Evolutionary conservation across 2,329 filamentous ascomycete genomes (phyloP).

Genomic region (Seiridium cupressi): DNA sequence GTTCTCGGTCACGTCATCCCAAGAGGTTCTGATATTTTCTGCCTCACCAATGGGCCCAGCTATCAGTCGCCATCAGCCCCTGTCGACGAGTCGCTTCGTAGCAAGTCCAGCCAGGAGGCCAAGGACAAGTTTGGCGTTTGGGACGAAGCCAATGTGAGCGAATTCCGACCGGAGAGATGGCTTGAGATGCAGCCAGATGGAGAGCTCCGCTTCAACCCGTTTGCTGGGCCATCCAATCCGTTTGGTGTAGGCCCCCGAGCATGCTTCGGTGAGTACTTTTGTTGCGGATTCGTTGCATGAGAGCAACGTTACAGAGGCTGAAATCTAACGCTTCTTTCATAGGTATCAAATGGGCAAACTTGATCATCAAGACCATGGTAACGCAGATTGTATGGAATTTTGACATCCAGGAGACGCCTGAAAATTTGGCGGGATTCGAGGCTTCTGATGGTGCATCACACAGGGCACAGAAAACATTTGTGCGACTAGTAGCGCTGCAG

Average conservation of each 20-base stretch:
- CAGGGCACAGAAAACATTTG: neutral
- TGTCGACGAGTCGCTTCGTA: slow-evolving; percentile 9
- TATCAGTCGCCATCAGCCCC: slow-evolving; percentile 13
- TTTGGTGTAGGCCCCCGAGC: slow-evolving; percentile 15
- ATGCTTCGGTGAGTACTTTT: slow-evolving; percentile 16
- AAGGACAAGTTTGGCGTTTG: slow-evolving; percentile 8
- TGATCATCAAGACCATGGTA: slow-evolving; percentile 13
- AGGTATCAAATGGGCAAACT: too few species aligned
- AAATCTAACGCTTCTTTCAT: too few species aligned
- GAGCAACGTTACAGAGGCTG: too few species aligned
- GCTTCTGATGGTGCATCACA: slow-evolving; percentile 15
- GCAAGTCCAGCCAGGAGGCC: neutral
- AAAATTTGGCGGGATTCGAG: slow-evolving; percentile 19
- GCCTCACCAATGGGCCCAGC: slow-evolving; percentile 14
- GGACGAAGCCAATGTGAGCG: slow-evolving; percentile 11
- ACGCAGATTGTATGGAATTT: slow-evolving; percentile 16
- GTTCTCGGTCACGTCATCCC: slow-evolving; percentile 24
- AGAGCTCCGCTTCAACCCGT: slow-evolving; percentile 7
- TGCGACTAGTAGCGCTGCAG: too few species aligned
- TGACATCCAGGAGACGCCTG: slow-evolving; percentile 9
- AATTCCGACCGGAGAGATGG: slow-evolving; percentile 18
- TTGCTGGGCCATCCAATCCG: slow-evolving; percentile 13
- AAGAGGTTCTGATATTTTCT: slow-evolving; percentile 20
- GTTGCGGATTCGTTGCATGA: too few species aligned
- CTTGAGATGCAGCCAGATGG: slow-evolving; percentile 7